A percentile compares a stretch with the other conserved stretches of the same genome.
Evolutionary conservation across 495 filamentous ascomycete genomes (phyloP).

Genomic region (Xylaria nigripes): DNA sequence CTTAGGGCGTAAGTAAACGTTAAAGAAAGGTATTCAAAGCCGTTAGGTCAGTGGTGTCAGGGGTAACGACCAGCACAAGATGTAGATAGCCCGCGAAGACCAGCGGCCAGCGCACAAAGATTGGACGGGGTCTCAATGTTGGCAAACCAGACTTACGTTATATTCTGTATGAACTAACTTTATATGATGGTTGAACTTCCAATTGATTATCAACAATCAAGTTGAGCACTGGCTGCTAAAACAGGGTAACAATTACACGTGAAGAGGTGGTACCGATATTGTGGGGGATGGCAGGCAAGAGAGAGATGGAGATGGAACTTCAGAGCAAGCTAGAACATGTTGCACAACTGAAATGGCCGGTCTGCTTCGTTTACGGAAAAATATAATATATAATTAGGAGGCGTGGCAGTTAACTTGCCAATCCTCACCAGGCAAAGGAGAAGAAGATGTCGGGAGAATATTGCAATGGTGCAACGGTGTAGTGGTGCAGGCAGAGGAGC

Average conservation of each 20-base stretch:
- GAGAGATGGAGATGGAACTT: constrained; percentile 9
- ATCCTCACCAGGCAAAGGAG: not conserved
- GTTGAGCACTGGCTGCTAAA: constrained; percentile 9
- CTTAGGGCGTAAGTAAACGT: constrained; percentile 1
- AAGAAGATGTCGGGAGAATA: not conserved
- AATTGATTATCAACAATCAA: constrained; percentile 13
- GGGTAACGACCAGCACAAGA: not conserved
- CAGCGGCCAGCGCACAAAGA: not conserved
- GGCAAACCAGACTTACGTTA: not conserved
- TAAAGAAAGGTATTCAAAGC: not conserved
- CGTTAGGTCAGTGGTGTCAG: not conserved
- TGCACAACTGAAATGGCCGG: constrained; percentile 14
- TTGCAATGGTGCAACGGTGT: not conserved
- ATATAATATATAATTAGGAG: not conserved
- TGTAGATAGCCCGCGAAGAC: not conserved
- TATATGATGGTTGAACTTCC: constrained; percentile 3
- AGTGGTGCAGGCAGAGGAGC: not conserved
- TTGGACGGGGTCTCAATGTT: not conserved
- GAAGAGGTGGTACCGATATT: constrained; percentile 23
- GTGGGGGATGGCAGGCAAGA: constrained; percentile 17
- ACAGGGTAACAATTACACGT: constrained; percentile 23
- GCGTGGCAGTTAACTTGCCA: not conserved
- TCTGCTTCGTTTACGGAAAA: constrained; percentile 3
- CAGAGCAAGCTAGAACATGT: constrained; percentile 26
- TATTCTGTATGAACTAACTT: not conserved